A percentile compares a stretch with the other conserved stretches of the same genome.
Evolutionary conservation across 1,284 basidiomycete species (phyloP).

Genomic region (Ustilago nuda): DNA sequence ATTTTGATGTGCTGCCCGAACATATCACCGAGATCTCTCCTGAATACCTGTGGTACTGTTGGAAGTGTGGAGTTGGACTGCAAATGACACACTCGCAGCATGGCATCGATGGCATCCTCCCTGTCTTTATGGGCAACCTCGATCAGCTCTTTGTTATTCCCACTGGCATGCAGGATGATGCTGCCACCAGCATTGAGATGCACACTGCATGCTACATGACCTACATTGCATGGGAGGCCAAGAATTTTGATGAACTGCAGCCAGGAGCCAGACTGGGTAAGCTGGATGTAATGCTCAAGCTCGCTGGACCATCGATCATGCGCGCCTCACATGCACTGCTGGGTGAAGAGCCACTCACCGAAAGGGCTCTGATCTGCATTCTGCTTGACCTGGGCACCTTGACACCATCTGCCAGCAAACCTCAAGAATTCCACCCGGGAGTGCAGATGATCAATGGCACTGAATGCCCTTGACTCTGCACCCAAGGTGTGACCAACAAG

Average conservation of each 20-base stretch:
- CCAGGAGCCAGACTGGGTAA: too few relatives aligned
- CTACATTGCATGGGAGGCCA: constrained; percentile 24
- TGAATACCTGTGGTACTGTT: constrained; percentile 35
- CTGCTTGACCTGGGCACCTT: constrained; percentile 14
- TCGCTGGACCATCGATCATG: constrained; percentile 2
- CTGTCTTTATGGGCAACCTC: constrained; percentile 25
- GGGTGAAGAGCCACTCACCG: constrained; percentile 6
- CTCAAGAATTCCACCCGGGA: background rate
- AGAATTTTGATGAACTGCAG: constrained; percentile 4
- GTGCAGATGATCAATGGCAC: constrained; percentile 1
- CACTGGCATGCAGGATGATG: background rate
- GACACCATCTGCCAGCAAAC: background rate
- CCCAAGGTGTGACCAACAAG: background rate
- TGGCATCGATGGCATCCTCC: constrained; percentile 30
- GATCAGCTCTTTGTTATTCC: constrained; percentile 4
- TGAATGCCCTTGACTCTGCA: constrained; percentile 13
- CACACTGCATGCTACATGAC: constrained; percentile 14
- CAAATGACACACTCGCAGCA: constrained; percentile 12
- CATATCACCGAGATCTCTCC: constrained; percentile 13
- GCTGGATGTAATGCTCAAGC: background rate
- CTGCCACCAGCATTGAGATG: background rate
- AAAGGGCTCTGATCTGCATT: constrained; percentile 12
- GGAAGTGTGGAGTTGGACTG: constrained; percentile 31
- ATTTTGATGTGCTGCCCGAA: constrained; percentile 22
- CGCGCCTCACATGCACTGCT: background rate